Percentiles rank a stretch among this genome's conserved stretches.
phyloP scores from a whole-genome alignment of 2,329 filamentous ascomycete genomes.

The Neofusicoccum laricinum region DNA sequence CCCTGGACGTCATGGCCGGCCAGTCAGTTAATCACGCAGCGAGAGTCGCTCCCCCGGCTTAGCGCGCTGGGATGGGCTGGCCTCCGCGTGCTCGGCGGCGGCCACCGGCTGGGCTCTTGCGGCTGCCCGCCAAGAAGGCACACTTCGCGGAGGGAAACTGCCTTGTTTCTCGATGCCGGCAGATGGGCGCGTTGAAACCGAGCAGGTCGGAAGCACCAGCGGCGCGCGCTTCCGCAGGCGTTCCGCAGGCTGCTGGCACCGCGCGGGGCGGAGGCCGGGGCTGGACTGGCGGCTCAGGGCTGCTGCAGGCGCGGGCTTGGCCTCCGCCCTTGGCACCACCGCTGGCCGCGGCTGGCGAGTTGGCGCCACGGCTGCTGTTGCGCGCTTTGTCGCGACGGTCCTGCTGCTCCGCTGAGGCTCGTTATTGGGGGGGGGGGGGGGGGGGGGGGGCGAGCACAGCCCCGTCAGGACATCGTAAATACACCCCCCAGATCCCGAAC shows the following conservation, averaged over 20 bases:
- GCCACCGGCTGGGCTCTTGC: neutral
- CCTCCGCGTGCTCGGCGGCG: neutral
- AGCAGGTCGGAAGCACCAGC: neutral
- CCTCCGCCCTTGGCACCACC: conserved; percentile 7
- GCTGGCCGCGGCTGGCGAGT: neutral
- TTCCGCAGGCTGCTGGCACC: too few species aligned
- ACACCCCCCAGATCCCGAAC: neutral
- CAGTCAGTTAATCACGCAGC: neutral
- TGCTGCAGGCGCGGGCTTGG: conserved; percentile 5
- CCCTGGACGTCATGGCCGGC: neutral
- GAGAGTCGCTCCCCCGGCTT: neutral
- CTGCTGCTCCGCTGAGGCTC: neutral
- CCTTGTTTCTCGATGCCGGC: neutral
- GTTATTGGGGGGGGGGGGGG: too few species aligned
- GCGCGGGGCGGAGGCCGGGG: neutral
- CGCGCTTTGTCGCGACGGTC: neutral
- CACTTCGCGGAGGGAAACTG: neutral
- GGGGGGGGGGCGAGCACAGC: conserved; percentile 5
- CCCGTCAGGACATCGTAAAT: neutral
- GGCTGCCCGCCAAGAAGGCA: conserved; percentile 4
- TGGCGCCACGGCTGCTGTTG: neutral
- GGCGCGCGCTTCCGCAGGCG: neutral
- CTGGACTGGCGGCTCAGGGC: neutral
- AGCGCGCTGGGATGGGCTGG: neutral
- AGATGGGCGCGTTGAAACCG: neutral